Base-by-base conservation (phyloP, 2,329 filamentous ascomycete species). In the Aspergillus ustus region DNA sequence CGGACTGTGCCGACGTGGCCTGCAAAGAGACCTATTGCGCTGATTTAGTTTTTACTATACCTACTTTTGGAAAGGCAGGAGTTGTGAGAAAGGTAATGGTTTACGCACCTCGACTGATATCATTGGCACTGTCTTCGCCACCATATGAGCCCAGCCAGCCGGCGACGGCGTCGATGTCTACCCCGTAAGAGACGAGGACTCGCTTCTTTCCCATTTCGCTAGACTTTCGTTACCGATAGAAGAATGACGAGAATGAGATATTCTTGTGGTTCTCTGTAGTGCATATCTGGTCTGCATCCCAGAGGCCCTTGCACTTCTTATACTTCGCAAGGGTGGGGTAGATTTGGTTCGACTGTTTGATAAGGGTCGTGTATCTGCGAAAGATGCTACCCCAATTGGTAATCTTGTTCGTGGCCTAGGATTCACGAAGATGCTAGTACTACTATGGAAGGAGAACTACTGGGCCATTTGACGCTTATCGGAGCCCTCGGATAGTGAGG, bases 121-220 rank as follows among this genome's bases (percentile, higher is more conserved):
- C 90, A 69, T 84, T 90, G 1, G 85, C 87, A 7, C 85, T 89
- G 71, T 92, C 89, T 73, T 92, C 85, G 43, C 90, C 89, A 17
- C 88, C 88, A 69, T 93, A 92, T 0, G 86, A 90, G 0, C 90
- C 90, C 0, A 92, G 80, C 90, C 90, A 92, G 8, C 90, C 89
- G 1, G 89, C 86, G 1, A 92, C 88, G n/a, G 89, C 89, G 66
- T 92, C 89, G 28, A 92, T 88, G 63, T 92, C 90, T 25, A 92
- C 87, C 2, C 89, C 88, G 68, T 91, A 91, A 66, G 84, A 78
- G 48, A 83, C 81, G 43, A 86, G 80, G 52, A 86, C 81, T 55
- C 83, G 78, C 66, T 85, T 85, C 72, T 79, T 80, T 59, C 71
- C 69, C 71, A 72, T 73, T 43, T 56, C 59, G 56, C 13, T 62